These are phyloP conservation scores for Diaporthe sp. DNA, from an alignment of 2,329 filamentous ascomycete genomes.

Conservation along the genomic window DNA sequence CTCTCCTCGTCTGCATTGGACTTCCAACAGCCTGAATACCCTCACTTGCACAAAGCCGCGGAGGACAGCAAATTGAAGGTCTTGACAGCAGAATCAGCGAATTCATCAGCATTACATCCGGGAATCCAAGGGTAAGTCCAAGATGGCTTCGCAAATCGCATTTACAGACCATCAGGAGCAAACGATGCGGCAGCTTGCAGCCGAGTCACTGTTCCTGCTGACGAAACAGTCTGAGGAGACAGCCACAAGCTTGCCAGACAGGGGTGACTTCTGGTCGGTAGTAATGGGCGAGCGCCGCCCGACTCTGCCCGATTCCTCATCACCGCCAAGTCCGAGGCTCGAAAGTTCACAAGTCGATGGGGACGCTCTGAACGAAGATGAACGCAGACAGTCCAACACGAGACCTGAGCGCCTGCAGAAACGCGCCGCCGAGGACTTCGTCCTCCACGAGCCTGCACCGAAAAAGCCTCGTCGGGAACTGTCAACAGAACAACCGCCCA, in stretches of 20 bases:
- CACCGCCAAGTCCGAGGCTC: neutral
- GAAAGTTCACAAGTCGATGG: neutral
- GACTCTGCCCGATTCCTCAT: neutral
- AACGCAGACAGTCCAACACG: too few species aligned
- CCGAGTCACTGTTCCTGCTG: neutral
- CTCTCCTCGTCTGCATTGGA: neutral
- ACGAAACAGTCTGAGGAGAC: neutral
- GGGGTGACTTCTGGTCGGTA: neutral
- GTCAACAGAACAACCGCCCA: too few species aligned
- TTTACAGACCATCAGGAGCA: neutral
- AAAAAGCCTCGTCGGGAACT: too few species aligned
- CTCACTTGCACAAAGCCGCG: neutral
- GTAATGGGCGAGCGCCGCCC: neutral
- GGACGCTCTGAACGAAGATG: neutral
- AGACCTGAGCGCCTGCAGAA: too few species aligned
- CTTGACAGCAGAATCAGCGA: neutral
- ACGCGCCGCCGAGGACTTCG: too few species aligned
- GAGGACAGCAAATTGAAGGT: neutral
- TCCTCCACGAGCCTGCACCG: too few species aligned
- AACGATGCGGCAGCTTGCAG: neutral
- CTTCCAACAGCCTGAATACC: neutral
- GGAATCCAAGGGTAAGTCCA: neutral
- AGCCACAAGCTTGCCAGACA: neutral
- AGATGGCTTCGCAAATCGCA: neutral
- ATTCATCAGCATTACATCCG: neutral